Conservation (phyloP, 208 protist genomes). For the Trypanosoma scelopori region DNA sequence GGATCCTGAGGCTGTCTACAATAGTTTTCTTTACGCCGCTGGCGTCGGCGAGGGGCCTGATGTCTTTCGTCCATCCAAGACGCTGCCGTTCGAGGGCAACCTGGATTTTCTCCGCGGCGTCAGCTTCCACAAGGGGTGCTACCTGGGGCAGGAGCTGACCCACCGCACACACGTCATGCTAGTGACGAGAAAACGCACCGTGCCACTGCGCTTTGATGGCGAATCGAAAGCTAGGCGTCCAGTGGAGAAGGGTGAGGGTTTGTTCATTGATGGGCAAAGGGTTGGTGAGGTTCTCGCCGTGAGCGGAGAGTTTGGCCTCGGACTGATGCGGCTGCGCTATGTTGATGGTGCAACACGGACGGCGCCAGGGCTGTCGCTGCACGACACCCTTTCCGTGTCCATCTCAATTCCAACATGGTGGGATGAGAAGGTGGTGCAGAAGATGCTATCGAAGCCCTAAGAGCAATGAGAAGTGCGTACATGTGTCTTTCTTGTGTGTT, state of each 20-base stretch:
- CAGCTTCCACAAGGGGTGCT: slow-evolving; percentile 96
- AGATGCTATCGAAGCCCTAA: slow-evolving; percentile 50
- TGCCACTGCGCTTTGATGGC: slow-evolving; percentile 64
- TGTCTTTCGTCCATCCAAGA: slow-evolving; percentile 66
- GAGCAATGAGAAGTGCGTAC: background rate
- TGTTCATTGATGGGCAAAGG: slow-evolving; percentile 40
- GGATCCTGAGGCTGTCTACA: slow-evolving; percentile 36
- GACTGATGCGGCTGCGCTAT: slow-evolving; percentile 74
- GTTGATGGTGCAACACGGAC: slow-evolving; percentile 49
- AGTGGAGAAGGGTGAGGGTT: slow-evolving; percentile 34
- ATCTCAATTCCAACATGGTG: slow-evolving; percentile 69
- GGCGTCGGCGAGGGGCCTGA: slow-evolving; percentile 85
- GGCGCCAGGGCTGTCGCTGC: slow-evolving; percentile 44
- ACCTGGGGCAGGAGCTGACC: slow-evolving; percentile 96
- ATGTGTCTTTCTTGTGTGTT: background rate
- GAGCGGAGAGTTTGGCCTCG: slow-evolving; percentile 50
- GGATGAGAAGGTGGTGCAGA: slow-evolving; percentile 68
- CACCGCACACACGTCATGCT: slow-evolving; percentile 94
- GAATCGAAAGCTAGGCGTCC: background rate
- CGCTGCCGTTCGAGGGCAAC: slow-evolving; percentile 92
- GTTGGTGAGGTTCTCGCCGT: slow-evolving; percentile 66
- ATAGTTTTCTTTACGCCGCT: slow-evolving; percentile 47
- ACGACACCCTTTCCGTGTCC: slow-evolving; percentile 37
- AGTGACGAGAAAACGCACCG: slow-evolving; percentile 90
- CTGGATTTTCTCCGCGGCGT: slow-evolving; percentile 90